A percentile compares a stretch with the other conserved stretches of the same genome.
phyloP scores from a whole-genome alignment of 139 green algal genomes.

The Pseudopediastrum boryanum region DNA sequence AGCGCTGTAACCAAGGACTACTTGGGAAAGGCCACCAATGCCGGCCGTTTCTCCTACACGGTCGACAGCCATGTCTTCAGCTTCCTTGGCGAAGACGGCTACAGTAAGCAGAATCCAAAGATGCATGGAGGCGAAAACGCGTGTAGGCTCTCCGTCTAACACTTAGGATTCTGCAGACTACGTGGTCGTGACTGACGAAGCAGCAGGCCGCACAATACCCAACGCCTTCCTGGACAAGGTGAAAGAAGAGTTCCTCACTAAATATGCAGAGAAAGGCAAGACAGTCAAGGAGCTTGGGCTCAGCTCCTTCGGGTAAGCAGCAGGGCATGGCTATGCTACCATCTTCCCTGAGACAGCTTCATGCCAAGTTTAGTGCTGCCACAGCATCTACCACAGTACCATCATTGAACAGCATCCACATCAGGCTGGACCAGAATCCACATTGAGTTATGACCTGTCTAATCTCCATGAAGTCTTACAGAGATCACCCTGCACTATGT shows the following conservation, averaged over 20 bases:
- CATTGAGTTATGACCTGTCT: too few relatives aligned
- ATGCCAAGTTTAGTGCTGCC: too few relatives aligned
- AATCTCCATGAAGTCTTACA: too few relatives aligned
- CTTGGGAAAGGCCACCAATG: conserved; percentile 55
- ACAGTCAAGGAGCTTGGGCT: conserved; percentile 53
- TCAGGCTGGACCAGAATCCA: too few relatives aligned
- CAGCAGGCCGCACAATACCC: conserved; percentile 86
- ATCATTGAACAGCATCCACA: too few relatives aligned
- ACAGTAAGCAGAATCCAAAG: conserved; percentile 57
- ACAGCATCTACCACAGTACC: too few relatives aligned
- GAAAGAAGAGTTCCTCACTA: conserved; percentile 70
- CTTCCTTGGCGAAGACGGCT: conserved; percentile 79
- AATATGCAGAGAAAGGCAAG: conserved; percentile 76
- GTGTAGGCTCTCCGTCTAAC: background rate
- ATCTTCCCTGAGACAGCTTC: too few relatives aligned
- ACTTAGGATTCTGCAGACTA: conserved; percentile 63
- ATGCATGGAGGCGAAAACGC: background rate
- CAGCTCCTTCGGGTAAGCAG: conserved; percentile 74
- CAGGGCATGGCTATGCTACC: too few relatives aligned
- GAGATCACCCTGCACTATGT: too few relatives aligned
- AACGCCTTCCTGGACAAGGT: conserved; percentile 93
- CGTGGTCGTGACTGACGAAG: conserved; percentile 93
- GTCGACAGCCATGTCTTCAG: conserved; percentile 87
- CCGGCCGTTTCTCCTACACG: conserved; percentile 63
- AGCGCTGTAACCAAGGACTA: conserved; percentile 85